A percentile compares a stretch with the other conserved stretches of the same genome.
Evolutionary conservation across 2,329 filamentous ascomycete species (phyloP).

Genomic region (Pseudopyricularia cyperi): DNA sequence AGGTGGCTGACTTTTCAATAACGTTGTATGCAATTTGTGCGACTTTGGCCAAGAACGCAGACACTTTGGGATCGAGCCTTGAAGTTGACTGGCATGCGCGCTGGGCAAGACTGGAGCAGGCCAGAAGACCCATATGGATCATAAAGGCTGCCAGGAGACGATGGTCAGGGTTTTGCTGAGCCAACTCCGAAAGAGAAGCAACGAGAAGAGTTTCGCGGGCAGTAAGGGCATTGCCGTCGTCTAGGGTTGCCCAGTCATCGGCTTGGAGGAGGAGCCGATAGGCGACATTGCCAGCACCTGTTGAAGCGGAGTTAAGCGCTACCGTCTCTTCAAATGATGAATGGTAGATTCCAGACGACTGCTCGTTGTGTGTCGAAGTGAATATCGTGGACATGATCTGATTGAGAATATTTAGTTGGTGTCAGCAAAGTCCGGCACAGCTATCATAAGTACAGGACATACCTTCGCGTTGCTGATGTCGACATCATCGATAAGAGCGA

Average conservation of each 20-base stretch:
- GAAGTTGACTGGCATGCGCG: constrained; percentile 7
- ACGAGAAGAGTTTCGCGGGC: constrained; percentile 10
- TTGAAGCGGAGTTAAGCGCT: too few relatives aligned
- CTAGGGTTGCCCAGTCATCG: background rate
- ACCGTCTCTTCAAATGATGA: too few relatives aligned
- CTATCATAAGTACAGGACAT: background rate
- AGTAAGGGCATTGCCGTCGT: constrained; percentile 4
- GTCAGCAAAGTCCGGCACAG: background rate
- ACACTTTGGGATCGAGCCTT: background rate
- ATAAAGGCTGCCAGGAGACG: constrained; percentile 8
- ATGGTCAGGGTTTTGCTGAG: too few relatives aligned
- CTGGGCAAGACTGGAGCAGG: constrained; percentile 10
- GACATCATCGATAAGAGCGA: constrained; percentile 50
- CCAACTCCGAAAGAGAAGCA: constrained; percentile 9
- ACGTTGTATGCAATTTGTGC: background rate
- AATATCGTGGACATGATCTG: too few relatives aligned
- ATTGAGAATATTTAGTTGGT: too few relatives aligned
- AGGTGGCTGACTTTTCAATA: constrained; percentile 1
- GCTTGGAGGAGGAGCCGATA: background rate
- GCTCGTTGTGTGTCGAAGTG: too few relatives aligned
- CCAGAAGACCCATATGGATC: constrained; percentile 13
- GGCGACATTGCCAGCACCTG: background rate
- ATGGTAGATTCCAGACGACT: too few relatives aligned
- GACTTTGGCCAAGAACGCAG: background rate
- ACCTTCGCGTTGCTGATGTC: constrained; percentile 53